phyloP scores from a whole-genome alignment of 1,284 basidiomycete species.

The Flammula alnicola region DNA sequence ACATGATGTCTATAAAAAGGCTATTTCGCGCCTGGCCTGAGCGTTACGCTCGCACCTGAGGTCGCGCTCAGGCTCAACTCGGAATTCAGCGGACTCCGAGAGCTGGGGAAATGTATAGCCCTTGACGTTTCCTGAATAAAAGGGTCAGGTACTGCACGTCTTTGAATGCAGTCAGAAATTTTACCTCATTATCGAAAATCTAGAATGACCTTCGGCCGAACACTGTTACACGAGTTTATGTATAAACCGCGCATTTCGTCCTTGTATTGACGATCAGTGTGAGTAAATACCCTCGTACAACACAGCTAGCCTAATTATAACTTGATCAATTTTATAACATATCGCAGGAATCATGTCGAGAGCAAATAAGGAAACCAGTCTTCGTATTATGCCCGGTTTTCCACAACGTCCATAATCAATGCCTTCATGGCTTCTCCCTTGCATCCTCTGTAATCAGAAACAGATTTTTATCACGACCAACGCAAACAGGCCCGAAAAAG shows the following conservation, averaged over 20 bases:
- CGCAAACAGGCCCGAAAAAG: too few relatives aligned
- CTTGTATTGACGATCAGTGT: not conserved
- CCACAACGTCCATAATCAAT: not conserved
- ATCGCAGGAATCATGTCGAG: not conserved
- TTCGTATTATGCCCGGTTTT: too few relatives aligned
- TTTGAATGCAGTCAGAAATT: too few relatives aligned
- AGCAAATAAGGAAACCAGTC: not conserved
- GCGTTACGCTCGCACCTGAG: not conserved
- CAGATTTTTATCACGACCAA: too few relatives aligned
- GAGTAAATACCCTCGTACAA: not conserved
- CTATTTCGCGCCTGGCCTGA: too few relatives aligned
- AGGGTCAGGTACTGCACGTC: too few relatives aligned
- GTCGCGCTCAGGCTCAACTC: not conserved
- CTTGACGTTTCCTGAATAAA: too few relatives aligned
- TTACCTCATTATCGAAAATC: too few relatives aligned
- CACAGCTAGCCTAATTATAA: not conserved
- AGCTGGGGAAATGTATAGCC: too few relatives aligned
- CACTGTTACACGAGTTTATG: too few relatives aligned
- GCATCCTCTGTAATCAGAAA: too few relatives aligned
- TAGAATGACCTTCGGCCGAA: too few relatives aligned
- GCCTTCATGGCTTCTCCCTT: not conserved
- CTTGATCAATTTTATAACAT: not conserved
- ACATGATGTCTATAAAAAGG: not conserved
- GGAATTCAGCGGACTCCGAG: not conserved
- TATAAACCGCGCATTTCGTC: not conserved